A percentile compares a stretch with the other conserved stretches of the same genome.
Conservation (phyloP, 2,329 filamentous ascomycete species). For the Verticillium dahliae region DNA sequence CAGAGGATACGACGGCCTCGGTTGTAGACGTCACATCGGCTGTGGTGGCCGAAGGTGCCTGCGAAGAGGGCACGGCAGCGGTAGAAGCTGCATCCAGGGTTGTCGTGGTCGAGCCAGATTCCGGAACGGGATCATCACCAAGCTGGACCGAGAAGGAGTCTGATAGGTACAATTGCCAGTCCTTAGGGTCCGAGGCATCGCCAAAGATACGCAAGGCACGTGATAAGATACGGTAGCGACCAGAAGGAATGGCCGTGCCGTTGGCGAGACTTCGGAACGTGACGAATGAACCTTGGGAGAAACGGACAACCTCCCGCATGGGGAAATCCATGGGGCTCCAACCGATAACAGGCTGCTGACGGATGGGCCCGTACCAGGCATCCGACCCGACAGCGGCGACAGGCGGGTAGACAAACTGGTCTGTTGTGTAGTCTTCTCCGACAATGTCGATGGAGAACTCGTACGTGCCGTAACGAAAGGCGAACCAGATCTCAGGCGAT, state of each 20-base stretch:
- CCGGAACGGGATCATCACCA: conserved; percentile 8
- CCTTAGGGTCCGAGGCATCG: conserved; percentile 3
- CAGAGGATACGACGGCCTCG: background rate
- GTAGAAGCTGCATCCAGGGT: background rate
- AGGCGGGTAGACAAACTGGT: conserved; percentile 11
- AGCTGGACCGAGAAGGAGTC: conserved; percentile 12
- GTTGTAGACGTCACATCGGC: background rate
- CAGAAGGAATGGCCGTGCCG: conserved; percentile 8
- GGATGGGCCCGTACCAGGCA: conserved; percentile 9
- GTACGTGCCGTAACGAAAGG: conserved; percentile 13
- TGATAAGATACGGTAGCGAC: conserved; percentile 6
- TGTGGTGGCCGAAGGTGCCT: background rate
- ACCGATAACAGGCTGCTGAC: background rate
- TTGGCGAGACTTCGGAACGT: conserved; percentile 9
- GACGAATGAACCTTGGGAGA: conserved; percentile 5
- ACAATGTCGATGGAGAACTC: conserved; percentile 14
- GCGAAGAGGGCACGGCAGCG: background rate
- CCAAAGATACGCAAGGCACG: conserved; percentile 10
- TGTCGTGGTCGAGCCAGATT: background rate
- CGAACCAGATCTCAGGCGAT: conserved; percentile 13
- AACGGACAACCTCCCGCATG: conserved; percentile 6
- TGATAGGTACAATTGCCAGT: conserved; percentile 11
- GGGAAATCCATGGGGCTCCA: conserved; percentile 5
- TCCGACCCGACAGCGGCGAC: conserved; percentile 3
- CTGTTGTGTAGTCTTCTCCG: conserved; percentile 8